These are phyloP conservation scores for Pyrrhoderma lamaoense DNA, from an alignment of 1,284 basidiomycete species.

Conservation along the genomic window DNA sequence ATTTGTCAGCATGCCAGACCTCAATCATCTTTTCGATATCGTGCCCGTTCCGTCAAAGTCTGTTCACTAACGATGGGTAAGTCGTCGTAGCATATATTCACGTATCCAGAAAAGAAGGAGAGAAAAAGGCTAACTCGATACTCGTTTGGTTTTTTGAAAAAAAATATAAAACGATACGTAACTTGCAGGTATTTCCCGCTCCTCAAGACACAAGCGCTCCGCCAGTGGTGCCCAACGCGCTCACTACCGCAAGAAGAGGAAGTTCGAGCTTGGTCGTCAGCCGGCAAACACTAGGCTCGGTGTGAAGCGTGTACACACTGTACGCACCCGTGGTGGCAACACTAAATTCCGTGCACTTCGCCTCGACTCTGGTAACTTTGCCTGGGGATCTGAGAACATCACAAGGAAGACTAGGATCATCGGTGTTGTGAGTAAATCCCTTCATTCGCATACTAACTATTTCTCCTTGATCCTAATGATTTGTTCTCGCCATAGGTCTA, in stretches of 20 bases:
- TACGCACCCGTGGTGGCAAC: conserved; percentile 92
- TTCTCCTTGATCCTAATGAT: no score
- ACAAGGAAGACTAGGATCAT: conserved; percentile 94
- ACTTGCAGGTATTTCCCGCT: conserved; percentile 79
- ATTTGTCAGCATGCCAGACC: no score
- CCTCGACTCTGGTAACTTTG: conserved; percentile 92
- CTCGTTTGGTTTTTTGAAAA: no score
- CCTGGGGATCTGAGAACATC: conserved; percentile 89
- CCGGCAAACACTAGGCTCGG: conserved; percentile 93
- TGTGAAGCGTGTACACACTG: conserved; percentile 85
- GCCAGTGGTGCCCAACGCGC: conserved; percentile 89
- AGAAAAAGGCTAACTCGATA: no score
- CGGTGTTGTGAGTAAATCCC: conserved; percentile 64
- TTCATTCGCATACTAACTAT: no score
- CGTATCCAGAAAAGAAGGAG: no score
- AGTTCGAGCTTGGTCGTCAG: conserved; percentile 97
- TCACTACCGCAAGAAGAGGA: conserved; percentile 98
- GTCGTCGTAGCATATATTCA: no score
- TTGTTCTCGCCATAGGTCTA: conserved; percentile 75
- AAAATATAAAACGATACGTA: no score
- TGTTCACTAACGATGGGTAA: no score
- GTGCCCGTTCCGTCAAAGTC: no score
- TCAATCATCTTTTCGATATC: no score
- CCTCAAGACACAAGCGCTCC: conserved; percentile 93
- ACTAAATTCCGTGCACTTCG: conserved; percentile 89